A percentile compares a stretch with the other conserved stretches of the same genome.
These are phyloP conservation scores for Vigna reflexopilosa DNA, from an alignment of 306 rosid genomes.

Conservation along the genomic window DNA sequence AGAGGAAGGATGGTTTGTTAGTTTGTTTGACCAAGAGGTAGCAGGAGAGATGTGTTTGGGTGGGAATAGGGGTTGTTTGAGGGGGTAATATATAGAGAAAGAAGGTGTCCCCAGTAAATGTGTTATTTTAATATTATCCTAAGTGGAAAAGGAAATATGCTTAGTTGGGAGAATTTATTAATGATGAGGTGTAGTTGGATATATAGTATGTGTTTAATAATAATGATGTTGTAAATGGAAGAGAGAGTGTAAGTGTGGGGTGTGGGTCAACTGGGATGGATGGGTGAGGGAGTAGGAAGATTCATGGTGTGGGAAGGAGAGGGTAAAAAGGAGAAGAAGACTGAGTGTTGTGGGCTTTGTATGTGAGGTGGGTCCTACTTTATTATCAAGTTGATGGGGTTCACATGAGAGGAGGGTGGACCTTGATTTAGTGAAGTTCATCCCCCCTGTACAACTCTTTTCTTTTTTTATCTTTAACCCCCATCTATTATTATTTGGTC, in stretches of 20 bases:
- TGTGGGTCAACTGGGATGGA: constrained; percentile 73
- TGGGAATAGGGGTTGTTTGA: constrained; percentile 51
- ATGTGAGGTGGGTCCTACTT: constrained; percentile 64
- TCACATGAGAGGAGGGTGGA: constrained; percentile 91
- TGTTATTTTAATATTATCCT: constrained; percentile 24
- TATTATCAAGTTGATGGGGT: constrained; percentile 75
- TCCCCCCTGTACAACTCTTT: constrained; percentile 72
- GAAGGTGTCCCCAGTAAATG: constrained; percentile 34
- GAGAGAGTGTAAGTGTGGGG: constrained; percentile 47
- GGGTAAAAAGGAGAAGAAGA: constrained; percentile 23
- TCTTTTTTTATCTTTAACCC: too few species aligned
- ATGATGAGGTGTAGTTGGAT: constrained; percentile 39
- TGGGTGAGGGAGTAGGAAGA: constrained; percentile 64
- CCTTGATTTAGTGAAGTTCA: constrained; percentile 71
- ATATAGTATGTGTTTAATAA: neutral
- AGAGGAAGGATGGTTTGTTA: neutral
- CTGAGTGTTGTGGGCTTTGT: constrained; percentile 63
- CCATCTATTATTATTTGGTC: constrained; percentile 38
- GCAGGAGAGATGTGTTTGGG: constrained; percentile 39
- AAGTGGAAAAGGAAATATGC: constrained; percentile 34
- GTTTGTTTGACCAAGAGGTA: constrained; percentile 38
- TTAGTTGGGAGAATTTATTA: constrained; percentile 30
- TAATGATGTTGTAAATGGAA: neutral
- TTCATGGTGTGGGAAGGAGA: constrained; percentile 58
- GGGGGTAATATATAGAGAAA: constrained; percentile 70